A percentile compares a stretch with the other conserved stretches of the same genome.
Evolutionary conservation across 2,329 filamentous ascomycete genomes (phyloP).

Genomic region (Laburnicola sp.): DNA sequence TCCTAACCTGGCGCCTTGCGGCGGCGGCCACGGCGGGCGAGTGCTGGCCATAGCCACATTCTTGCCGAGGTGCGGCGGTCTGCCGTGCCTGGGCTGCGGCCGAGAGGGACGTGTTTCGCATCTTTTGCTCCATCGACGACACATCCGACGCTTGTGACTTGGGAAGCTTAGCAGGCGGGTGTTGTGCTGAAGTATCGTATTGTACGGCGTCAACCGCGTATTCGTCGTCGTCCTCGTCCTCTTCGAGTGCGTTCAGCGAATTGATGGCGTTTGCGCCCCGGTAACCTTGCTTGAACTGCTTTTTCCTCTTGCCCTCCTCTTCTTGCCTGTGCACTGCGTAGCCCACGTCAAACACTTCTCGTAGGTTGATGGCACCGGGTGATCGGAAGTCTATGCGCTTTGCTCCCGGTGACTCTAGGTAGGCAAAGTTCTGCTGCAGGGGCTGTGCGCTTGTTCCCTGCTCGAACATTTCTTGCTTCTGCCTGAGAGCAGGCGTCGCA

Average conservation of each 20-base stretch:
- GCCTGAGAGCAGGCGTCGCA: conserved; percentile 65
- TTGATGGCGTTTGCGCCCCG: conserved; percentile 66
- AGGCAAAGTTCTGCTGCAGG: conserved; percentile 56
- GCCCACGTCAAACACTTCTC: conserved; percentile 97
- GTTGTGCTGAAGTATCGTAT: conserved; percentile 52
- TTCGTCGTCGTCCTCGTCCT: conserved; percentile 68
- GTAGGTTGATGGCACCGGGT: conserved; percentile 89
- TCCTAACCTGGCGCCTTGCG: conserved; percentile 76
- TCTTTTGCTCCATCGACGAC: conserved; percentile 78
- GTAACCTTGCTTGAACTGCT: conserved; percentile 75
- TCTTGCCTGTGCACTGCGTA: conserved; percentile 97
- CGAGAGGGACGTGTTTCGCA: conserved; percentile 79
- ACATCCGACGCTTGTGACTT: conserved; percentile 67
- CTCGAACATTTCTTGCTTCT: conserved; percentile 54
- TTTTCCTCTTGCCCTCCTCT: conserved; percentile 89
- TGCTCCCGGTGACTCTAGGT: conserved; percentile 64
- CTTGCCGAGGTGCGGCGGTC: conserved; percentile 51
- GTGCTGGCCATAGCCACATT: conserved; percentile 84
- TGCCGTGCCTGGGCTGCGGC: conserved; percentile 66
- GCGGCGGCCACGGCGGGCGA: conserved; percentile 81
- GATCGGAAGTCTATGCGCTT: conserved; percentile 90
- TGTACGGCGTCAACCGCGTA: conserved; percentile 64
- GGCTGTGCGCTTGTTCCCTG: conserved; percentile 35
- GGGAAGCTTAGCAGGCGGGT: conserved; percentile 66
- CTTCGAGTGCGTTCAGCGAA: conserved; percentile 66